phyloP scores from a whole-genome alignment of 2,329 filamentous ascomycete species.

The Akanthomyces dipterigenus region DNA sequence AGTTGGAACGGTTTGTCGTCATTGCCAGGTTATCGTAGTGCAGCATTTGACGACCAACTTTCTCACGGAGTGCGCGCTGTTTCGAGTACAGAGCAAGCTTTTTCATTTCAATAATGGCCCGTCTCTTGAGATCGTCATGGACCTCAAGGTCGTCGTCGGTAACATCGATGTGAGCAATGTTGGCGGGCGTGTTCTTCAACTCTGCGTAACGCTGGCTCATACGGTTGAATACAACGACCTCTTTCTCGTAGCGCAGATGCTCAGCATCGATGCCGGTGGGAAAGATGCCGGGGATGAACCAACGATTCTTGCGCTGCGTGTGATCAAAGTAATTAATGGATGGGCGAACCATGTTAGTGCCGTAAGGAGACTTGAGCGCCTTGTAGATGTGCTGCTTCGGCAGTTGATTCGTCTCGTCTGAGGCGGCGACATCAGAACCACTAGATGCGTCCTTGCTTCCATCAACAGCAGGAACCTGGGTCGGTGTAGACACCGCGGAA shows the following conservation, averaged over 20 bases:
- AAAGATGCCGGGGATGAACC: conserved; percentile 80
- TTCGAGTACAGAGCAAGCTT: conserved; percentile 81
- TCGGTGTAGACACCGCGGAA: conserved; percentile 31
- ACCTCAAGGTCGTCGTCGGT: conserved; percentile 59
- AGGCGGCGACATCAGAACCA: conserved; percentile 25
- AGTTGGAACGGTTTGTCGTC: conserved; percentile 87
- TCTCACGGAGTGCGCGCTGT: conserved; percentile 78
- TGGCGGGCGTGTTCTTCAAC: conserved; percentile 75
- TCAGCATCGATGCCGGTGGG: conserved; percentile 85
- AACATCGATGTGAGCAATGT: conserved; percentile 81
- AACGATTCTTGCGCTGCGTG: conserved; percentile 64
- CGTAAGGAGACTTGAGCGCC: conserved; percentile 69
- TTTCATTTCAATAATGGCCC: conserved; percentile 93
- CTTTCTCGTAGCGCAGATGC: conserved; percentile 76
- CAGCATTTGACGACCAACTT: conserved; percentile 86
- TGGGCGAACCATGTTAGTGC: conserved; percentile 42
- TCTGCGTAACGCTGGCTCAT: conserved; percentile 80
- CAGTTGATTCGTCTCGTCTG: conserved; percentile 25
- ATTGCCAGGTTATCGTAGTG: conserved; percentile 94
- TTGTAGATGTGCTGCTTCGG: conserved; percentile 54
- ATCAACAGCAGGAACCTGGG: conserved; percentile 22
- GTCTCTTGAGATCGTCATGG: conserved; percentile 78
- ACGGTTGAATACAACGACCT: conserved; percentile 82
- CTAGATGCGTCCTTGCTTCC: conserved; percentile 29
- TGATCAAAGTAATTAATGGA: conserved; percentile 77